Evolutionary conservation across 2,329 filamentous ascomycete genomes (phyloP), one percentile per base, ranked within the genome.

Genomic region (Hyphodiscus sp.): DNA sequence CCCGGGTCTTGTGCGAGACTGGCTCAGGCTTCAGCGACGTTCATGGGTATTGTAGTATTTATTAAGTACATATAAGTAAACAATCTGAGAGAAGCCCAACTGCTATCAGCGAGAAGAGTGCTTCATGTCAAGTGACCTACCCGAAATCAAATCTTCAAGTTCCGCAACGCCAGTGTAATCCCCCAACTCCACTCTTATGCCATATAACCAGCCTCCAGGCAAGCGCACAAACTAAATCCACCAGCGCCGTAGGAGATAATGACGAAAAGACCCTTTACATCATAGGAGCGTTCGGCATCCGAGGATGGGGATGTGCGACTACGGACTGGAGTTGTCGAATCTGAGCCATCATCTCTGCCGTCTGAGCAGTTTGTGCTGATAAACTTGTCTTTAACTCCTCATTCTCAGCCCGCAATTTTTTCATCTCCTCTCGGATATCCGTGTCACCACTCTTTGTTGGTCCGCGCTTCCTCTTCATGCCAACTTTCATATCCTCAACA

Each of bases 391-490:
- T 49, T n/a, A 56, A 72, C 61, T 83, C 80, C 58, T 82, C 74
- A 55, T 86, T 84, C 67, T 89, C 85, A 45, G 73, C 73, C n/a
- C 79, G 77, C 38, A 89, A 71, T 33, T 83, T 77, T 70, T 87
- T 87, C 56, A 87, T 70, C 65, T 89, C 83, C 46, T 82, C 77
- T 19, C 80, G 81, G 30, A 88, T 61, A 47, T 64, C 63, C 41
- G 71, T 66, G 20, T 67, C 65, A 6, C 67, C 67, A 41, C 80
- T 78, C 18, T 69, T 62, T 23, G 66, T 70, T 2, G 70, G 18
- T n/a, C 70, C 70, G 45, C 74, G 71, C 13, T 68, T 67, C 56
- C 64, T 63, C 69, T 82, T 83, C 58, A 58, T 57, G 50, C 67
- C 65, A 46, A 73, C 71, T 20, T 51, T 50, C 20, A 70, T 79